Conservation (phyloP, 2,329 filamentous ascomycete genomes). For the Gnomoniopsis smithogilvyi region DNA sequence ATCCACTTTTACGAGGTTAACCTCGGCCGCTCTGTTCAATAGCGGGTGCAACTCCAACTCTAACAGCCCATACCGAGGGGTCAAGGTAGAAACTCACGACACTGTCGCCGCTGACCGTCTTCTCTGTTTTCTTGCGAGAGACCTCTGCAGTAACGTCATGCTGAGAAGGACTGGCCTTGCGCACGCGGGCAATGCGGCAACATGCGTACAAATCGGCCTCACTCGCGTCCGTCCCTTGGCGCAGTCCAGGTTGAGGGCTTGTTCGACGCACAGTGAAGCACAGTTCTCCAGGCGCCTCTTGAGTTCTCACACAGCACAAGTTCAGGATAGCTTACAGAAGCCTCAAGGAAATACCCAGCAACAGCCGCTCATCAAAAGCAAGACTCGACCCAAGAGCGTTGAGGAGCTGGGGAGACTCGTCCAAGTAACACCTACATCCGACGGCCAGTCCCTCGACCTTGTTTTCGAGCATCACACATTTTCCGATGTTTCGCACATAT, state of each 20-base stretch:
- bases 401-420: neutral
- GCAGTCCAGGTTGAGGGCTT: neutral
- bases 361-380: no score
- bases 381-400: neutral
- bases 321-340: no score
- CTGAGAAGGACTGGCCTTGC: neutral
- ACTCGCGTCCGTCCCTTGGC: neutral
- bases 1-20: no score
- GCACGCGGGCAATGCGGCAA: neutral
- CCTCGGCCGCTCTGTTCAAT: no score
- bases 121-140: no score
- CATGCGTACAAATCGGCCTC: neutral
- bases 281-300: neutral
- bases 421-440: neutral
- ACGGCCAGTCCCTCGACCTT: neutral
- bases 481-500: conserved; percentile 11
- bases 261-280: neutral
- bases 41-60: no score
- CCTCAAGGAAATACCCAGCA: no score
- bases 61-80: no score
- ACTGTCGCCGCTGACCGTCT: no score
- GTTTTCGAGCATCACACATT: neutral
- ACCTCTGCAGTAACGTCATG: neutral
- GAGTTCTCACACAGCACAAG: neutral
- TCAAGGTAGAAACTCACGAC: no score